Conservation (phyloP, 1,139 yeast species). For the Magnusiomyces magnusii region DNA sequence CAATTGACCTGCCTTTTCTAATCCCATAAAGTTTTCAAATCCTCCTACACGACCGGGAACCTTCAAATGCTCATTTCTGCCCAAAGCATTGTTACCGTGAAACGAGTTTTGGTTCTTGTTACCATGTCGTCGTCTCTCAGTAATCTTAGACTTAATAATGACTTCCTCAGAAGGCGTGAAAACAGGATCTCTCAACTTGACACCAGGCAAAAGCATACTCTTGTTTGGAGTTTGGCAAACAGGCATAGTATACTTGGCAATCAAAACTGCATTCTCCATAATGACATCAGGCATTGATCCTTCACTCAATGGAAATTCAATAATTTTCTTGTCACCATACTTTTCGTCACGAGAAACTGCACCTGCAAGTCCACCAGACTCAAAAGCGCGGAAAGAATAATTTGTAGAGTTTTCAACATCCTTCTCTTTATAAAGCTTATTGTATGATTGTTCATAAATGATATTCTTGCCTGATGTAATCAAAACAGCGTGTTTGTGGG, state of each 20-base stretch:
- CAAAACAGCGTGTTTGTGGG: conserved; percentile 32
- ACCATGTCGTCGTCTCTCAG: conserved; percentile 18
- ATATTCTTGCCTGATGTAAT: conserved; percentile 25
- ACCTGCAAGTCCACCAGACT: conserved; percentile 62
- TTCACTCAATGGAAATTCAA: conserved; percentile 54
- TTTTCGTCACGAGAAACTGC: conserved; percentile 40
- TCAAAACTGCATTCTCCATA: conserved; percentile 44
- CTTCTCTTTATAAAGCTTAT: conserved; percentile 29
- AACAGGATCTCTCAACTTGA: conserved; percentile 52
- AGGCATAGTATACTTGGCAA: conserved; percentile 54
- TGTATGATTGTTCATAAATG: conserved; percentile 18
- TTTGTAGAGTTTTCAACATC: conserved; percentile 25
- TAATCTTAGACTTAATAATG: conserved; percentile 7
- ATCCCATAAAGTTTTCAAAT: conserved; percentile 29
- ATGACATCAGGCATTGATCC: conserved; percentile 49
- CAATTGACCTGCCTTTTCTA: neutral
- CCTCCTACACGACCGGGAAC: conserved; percentile 31
- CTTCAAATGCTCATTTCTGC: conserved; percentile 22
- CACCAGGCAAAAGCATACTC: conserved; percentile 81
- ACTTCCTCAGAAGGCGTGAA: conserved; percentile 36
- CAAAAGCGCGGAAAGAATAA: conserved; percentile 38
- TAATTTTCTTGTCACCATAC: conserved; percentile 42
- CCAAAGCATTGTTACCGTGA: conserved; percentile 30
- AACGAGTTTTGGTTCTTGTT: conserved; percentile 28
- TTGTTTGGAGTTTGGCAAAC: conserved; percentile 38